phyloP scores from a whole-genome alignment of 164 flowering plant species.

The Berberis vulgaris region DNA sequence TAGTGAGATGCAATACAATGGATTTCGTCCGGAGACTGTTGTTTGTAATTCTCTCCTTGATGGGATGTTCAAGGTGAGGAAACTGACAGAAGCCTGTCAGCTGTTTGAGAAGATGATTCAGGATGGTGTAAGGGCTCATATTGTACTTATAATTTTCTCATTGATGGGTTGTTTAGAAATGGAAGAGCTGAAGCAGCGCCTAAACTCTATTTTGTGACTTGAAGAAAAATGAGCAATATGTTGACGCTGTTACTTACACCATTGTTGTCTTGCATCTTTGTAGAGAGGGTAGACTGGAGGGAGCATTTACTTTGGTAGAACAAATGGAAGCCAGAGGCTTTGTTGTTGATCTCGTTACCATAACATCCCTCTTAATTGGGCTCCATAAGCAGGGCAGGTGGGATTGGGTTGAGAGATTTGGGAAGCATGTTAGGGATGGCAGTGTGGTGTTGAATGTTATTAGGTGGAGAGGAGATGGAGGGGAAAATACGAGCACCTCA shows the following conservation, averaged over 20 bases:
- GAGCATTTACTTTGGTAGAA: slow-evolving; percentile 58
- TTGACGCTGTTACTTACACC: slow-evolving; percentile 74
- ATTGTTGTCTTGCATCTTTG: slow-evolving; percentile 65
- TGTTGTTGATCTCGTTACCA: slow-evolving; percentile 71
- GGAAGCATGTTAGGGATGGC: slow-evolving; percentile 71
- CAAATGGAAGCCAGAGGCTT: slow-evolving; percentile 90
- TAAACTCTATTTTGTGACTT: slow-evolving; percentile 69
- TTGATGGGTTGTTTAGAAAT: slow-evolving; percentile 76
- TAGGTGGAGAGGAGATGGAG: slow-evolving; percentile 70
- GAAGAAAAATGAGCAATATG: slow-evolving; percentile 83
- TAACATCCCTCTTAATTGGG: slow-evolving; percentile 63
- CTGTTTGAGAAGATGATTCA: slow-evolving; percentile 81
- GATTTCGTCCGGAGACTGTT: slow-evolving; percentile 43
- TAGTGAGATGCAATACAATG: slow-evolving; percentile 69
- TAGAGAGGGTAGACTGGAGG: slow-evolving; percentile 55
- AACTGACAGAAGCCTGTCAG: slow-evolving; percentile 67
- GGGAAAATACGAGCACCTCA: slow-evolving; percentile 41
- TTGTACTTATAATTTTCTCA: slow-evolving; percentile 79
- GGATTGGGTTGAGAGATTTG: slow-evolving; percentile 64
- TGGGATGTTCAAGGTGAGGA: slow-evolving; percentile 73
- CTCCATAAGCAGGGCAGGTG: slow-evolving; percentile 62
- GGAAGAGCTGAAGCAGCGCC: slow-evolving; percentile 78
- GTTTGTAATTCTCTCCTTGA: slow-evolving; percentile 78
- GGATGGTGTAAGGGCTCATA: slow-evolving; percentile 64
- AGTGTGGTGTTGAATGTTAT: slow-evolving; percentile 48